Conservation (phyloP, 495 filamentous ascomycete genomes). For the Talaromyces ruber region DNA sequence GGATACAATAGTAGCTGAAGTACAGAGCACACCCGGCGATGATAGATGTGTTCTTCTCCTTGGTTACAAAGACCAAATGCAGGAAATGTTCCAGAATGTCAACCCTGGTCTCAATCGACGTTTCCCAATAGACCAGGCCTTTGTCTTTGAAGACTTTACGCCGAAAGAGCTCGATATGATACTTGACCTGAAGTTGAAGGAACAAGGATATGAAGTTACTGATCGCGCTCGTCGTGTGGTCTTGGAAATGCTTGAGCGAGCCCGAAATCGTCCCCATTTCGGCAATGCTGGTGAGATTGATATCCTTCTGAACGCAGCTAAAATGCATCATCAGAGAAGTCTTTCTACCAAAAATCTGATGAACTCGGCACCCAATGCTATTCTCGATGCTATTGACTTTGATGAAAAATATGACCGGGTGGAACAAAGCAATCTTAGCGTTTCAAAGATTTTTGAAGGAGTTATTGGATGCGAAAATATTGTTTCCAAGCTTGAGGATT, state of each 20-base stretch:
- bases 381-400: conserved; percentile 57
- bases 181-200: conserved; percentile 46
- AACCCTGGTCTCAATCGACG: conserved; percentile 67
- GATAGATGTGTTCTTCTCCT: conserved; percentile 71
- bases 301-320: conserved; percentile 52
- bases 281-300: conserved; percentile 56
- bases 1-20: conserved; percentile 76
- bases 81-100: conserved; percentile 68
- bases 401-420: conserved; percentile 57
- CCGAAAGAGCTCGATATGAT: conserved; percentile 49
- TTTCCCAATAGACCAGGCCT: conserved; percentile 57
- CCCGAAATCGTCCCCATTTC: conserved; percentile 40
- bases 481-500: conserved; percentile 49
- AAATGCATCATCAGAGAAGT: conserved; percentile 47
- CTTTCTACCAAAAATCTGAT: conserved; percentile 15
- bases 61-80: conserved; percentile 72
- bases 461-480: conserved; percentile 58
- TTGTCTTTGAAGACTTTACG: conserved; percentile 64
- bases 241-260: conserved; percentile 30
- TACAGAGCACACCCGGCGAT: conserved; percentile 68
- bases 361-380: conserved; percentile 18
- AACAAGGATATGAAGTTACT: conserved; percentile 35
- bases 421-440: conserved; percentile 38
- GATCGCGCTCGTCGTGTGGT: conserved; percentile 27
- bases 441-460: conserved; percentile 53